A percentile compares a stretch with the other conserved stretches of the same genome.
These are phyloP conservation scores for Fusarium sp. DNA, from an alignment of 2,329 filamentous ascomycete species.

Conservation along the genomic window DNA sequence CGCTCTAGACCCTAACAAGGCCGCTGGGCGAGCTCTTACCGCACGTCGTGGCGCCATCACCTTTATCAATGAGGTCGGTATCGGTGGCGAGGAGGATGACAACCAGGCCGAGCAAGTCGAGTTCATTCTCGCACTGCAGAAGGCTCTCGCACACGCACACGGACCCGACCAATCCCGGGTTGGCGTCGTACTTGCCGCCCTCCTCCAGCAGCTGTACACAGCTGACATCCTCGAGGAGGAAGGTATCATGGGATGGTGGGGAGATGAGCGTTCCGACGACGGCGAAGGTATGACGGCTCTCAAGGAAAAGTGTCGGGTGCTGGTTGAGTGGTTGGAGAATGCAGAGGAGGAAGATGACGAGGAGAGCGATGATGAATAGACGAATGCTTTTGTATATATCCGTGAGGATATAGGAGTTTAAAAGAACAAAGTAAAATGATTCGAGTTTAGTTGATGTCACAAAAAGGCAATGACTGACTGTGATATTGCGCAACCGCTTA, in stretches of 20 bases:
- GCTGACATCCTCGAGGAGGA: constrained; percentile 90
- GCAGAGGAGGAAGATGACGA: constrained; percentile 79
- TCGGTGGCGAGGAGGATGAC: constrained; percentile 64
- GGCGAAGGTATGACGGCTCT: constrained; percentile 77
- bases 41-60: constrained; percentile 64
- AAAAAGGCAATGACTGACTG: neutral
- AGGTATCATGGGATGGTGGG: constrained; percentile 90
- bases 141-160: constrained; percentile 76
- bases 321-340: constrained; percentile 88
- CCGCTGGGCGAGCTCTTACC: constrained; percentile 71
- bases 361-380: constrained; percentile 55
- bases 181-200: constrained; percentile 77
- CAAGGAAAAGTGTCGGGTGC: constrained; percentile 77
- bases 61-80: constrained; percentile 70
- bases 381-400: constrained; percentile 5
- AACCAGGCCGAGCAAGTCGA: constrained; percentile 82
- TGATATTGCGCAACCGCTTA: neutral
- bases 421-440: constrained; percentile 25
- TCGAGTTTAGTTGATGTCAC: neutral
- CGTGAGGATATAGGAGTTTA: constrained; percentile 24
- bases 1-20: constrained; percentile 70
- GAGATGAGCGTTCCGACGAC: constrained; percentile 74
- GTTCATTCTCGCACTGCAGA: constrained; percentile 84
- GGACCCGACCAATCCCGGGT: constrained; percentile 64
- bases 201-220: constrained; percentile 87